Evolutionary conservation across 2,329 filamentous ascomycete genomes (phyloP).

Genomic region (Stromatinia cepivora): DNA sequence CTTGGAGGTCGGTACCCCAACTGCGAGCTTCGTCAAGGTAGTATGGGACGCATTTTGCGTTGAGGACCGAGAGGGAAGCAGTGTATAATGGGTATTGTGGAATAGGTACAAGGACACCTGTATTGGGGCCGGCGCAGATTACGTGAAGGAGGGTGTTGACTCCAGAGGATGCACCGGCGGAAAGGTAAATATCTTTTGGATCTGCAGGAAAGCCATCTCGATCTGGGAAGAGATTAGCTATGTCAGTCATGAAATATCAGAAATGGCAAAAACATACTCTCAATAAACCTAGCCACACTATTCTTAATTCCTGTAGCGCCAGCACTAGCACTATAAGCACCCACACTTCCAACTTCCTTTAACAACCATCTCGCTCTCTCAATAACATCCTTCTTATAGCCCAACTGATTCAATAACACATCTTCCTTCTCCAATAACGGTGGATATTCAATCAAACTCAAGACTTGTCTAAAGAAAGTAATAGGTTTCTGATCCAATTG

Average conservation of each 20-base stretch:
- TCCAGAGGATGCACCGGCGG: conserved; percentile 86
- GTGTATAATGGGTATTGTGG: conserved; percentile 98
- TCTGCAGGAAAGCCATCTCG: conserved; percentile 87
- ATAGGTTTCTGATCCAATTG: conserved; percentile 99
- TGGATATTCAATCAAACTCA: conserved; percentile 91
- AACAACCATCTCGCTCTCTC: conserved; percentile 79
- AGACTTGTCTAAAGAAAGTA: conserved; percentile 97
- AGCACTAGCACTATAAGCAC: conserved; percentile 93
- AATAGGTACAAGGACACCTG: conserved; percentile 89
- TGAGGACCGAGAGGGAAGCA: conserved; percentile 80
- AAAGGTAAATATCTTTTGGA: conserved; percentile 82
- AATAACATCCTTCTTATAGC: conserved; percentile 88
- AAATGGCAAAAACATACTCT: conserved; percentile 57
- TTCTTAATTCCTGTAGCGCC: conserved; percentile 84
- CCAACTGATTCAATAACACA: conserved; percentile 71
- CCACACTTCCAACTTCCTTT: conserved; percentile 83
- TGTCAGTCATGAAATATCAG: conserved; percentile 9
- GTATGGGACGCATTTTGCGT: conserved; percentile 89
- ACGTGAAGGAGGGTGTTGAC: conserved; percentile 92
- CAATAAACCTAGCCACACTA: conserved; percentile 89
- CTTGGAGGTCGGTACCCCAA: conserved; percentile 86
- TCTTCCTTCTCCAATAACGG: conserved; percentile 78
- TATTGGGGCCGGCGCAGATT: conserved; percentile 74
- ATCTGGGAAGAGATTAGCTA: conserved; percentile 46
- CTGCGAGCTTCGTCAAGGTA: conserved; percentile 81